A percentile compares a stretch with the other conserved stretches of the same genome.
These are phyloP conservation scores for Grosmannia huntii DNA, from an alignment of 2,329 filamentous ascomycete species.

Conservation along the genomic window DNA sequence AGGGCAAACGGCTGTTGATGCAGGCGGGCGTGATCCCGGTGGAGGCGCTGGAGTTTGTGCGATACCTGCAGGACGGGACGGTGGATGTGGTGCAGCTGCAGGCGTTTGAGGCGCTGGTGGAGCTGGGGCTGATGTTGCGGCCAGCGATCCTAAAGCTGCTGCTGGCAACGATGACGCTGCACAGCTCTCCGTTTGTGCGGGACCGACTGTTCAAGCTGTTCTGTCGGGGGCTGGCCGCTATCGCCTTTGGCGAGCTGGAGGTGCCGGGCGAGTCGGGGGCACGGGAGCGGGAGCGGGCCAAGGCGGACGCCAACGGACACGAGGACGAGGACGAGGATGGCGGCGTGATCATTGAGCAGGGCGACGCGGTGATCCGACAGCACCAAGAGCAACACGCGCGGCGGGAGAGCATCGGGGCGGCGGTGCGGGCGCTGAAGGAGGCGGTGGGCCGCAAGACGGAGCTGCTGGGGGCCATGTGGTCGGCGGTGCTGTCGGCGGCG, in stretches of 20 bases:
- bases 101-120: slow-evolving; percentile 50
- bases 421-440: slow-evolving; percentile 35
- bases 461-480: slow-evolving; percentile 34
- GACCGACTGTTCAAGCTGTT: slow-evolving; percentile 46
- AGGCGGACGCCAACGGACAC: slow-evolving; percentile 43
- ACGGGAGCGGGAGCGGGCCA: neutral
- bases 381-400: slow-evolving; percentile 33
- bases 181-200: slow-evolving; percentile 51
- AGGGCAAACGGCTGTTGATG: slow-evolving; percentile 50
- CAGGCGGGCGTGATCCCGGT: slow-evolving; percentile 47
- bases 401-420: slow-evolving; percentile 32
- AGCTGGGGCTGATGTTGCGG: slow-evolving; percentile 47
- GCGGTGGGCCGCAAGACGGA: slow-evolving; percentile 29
- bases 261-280: slow-evolving; percentile 20
- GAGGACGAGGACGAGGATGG: slow-evolving; percentile 19
- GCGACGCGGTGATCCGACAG: slow-evolving; percentile 28
- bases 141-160: slow-evolving; percentile 42
- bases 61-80: slow-evolving; percentile 53
- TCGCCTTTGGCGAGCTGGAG: slow-evolving; percentile 52
- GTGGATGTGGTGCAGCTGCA: slow-evolving; percentile 51
- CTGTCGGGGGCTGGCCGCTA: slow-evolving; percentile 44
- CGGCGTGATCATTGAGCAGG: slow-evolving; percentile 35
- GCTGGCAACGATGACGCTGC: slow-evolving; percentile 45
- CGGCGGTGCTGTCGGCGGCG: slow-evolving; percentile 32
- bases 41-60: slow-evolving; percentile 42